Conservation (phyloP, 2,329 filamentous ascomycete genomes). For the Aspergillus bombycis region DNA sequence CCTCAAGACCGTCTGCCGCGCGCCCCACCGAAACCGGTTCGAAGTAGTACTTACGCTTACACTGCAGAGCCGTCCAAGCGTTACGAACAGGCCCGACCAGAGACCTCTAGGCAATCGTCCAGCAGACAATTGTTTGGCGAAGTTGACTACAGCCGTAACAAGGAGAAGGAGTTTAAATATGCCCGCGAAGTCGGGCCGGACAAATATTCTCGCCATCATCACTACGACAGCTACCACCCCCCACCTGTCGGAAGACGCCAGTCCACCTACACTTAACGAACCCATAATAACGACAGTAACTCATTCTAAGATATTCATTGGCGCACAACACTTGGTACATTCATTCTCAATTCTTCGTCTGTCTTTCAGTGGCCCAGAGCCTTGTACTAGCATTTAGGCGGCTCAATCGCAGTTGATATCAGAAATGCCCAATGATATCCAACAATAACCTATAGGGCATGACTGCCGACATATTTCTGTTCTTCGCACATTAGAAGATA, state of each 20-base stretch:
- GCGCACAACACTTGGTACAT: conserved; percentile 7
- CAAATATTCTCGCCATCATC: conserved; percentile 20
- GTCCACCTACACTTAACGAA: conserved; percentile 28
- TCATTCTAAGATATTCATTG: background rate
- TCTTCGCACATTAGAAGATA: background rate
- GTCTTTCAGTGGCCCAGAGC: conserved; percentile 3
- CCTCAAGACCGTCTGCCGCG: conserved; percentile 30
- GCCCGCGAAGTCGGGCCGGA: conserved; percentile 31
- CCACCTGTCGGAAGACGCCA: conserved; percentile 29
- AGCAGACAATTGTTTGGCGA: conserved; percentile 25
- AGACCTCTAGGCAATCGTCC: conserved; percentile 14
- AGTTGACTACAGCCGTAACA: conserved; percentile 27
- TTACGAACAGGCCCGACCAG: conserved; percentile 28
- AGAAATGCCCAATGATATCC: background rate
- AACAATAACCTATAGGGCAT: background rate
- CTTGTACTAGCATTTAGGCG: conserved; percentile 9
- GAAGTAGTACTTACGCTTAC: conserved; percentile 35
- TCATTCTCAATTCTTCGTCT: conserved; percentile 5
- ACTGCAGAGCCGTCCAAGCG: conserved; percentile 25
- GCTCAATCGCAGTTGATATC: conserved; percentile 2
- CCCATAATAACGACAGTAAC: conserved; percentile 24
- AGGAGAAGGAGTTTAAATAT: conserved; percentile 34
- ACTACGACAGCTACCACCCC: conserved; percentile 24
- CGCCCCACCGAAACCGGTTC: conserved; percentile 25
- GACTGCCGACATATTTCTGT: background rate